A percentile compares a stretch with the other conserved stretches of the same genome.
These are phyloP conservation scores for Penium margaritaceum DNA, from an alignment of 139 green algal genomes.

Conservation along the genomic window DNA sequence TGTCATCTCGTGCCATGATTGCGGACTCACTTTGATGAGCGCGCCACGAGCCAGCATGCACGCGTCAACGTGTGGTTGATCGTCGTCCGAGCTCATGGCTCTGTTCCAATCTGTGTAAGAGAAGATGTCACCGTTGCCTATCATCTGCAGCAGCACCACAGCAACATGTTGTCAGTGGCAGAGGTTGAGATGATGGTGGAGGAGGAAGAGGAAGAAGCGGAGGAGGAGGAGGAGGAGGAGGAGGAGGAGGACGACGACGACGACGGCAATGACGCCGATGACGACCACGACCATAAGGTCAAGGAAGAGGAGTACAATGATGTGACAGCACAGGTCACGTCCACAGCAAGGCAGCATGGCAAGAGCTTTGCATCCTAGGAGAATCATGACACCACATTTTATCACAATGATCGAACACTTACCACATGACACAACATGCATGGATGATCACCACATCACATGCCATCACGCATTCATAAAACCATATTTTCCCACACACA, in stretches of 20 bases:
- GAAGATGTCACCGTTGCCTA: conserved; percentile 91
- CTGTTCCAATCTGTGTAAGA: conserved; percentile 65
- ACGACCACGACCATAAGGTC: no score
- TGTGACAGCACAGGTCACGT: neutral
- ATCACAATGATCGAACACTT: neutral
- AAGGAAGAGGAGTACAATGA: neutral
- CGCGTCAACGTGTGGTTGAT: conserved; percentile 56
- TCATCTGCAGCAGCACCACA: no score
- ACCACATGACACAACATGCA: no score
- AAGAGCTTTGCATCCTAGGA: neutral
- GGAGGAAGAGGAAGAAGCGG: neutral
- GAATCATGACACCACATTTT: neutral
- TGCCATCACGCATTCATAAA: no score
- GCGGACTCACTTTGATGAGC: conserved; percentile 77
- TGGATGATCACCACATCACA: no score
- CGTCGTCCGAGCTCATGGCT: neutral
- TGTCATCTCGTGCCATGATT: neutral
- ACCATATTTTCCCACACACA: no score
- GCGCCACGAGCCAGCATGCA: conserved; percentile 84
- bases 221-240: neutral
- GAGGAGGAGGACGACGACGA: neutral
- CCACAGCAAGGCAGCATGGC: neutral
- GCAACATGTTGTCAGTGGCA: neutral
- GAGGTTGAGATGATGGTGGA: neutral
- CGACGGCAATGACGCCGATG: no score